Evolutionary conservation across 2,329 filamentous ascomycete genomes (phyloP).

Genomic region (Bisporella sp.): DNA sequence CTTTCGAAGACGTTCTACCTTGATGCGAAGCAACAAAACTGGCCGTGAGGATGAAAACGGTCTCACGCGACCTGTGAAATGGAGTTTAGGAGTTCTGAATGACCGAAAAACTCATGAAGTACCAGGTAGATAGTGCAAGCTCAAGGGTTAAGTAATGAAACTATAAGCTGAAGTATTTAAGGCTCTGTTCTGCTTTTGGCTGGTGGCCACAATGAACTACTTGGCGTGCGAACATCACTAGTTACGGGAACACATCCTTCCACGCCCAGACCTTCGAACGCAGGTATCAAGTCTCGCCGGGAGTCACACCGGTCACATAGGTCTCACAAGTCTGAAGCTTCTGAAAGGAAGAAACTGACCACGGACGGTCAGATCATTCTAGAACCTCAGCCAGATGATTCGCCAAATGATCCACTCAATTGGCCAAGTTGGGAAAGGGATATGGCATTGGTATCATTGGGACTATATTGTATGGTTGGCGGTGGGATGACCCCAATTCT

Average conservation of each 20-base stretch:
- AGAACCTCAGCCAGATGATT: constrained; percentile 87
- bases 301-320: neutral
- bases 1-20: too few relatives aligned
- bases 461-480: constrained; percentile 88
- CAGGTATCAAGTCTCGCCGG: neutral
- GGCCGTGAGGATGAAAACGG: neutral
- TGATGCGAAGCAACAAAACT: too few relatives aligned
- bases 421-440: constrained; percentile 83
- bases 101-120: constrained; percentile 79
- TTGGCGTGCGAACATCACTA: constrained; percentile 44
- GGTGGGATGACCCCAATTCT: constrained; percentile 88
- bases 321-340: neutral
- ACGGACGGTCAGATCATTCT: constrained; percentile 77
- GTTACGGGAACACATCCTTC: too few relatives aligned
- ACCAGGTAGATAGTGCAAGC: constrained; percentile 50
- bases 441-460: constrained; percentile 69
- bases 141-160: too few relatives aligned
- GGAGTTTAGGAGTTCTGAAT: constrained; percentile 75
- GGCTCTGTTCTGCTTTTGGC: constrained; percentile 53
- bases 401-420: constrained; percentile 84
- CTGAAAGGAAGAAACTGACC: constrained; percentile 62
- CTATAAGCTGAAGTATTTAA: constrained; percentile 18
- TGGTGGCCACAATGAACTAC: constrained; percentile 47
- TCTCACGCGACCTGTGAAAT: constrained; percentile 32
- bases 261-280: too few relatives aligned